Percentiles rank a stretch among this genome's conserved stretches.
These are phyloP conservation scores for Crassisporium funariophilum DNA, from an alignment of 768 basidiomycete species.

Conservation along the genomic window DNA sequence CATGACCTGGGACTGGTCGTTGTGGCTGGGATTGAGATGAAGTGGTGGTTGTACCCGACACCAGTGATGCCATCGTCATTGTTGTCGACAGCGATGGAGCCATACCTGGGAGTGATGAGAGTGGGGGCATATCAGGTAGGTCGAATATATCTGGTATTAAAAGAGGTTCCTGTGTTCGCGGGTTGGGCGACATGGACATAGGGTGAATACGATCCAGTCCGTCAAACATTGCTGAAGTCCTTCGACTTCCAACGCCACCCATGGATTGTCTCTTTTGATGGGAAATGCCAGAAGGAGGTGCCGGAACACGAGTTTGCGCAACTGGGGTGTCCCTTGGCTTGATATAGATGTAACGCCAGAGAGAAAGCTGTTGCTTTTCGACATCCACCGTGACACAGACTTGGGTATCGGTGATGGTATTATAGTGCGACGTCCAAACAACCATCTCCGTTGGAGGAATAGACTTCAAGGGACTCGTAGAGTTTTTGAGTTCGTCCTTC, in stretches of 20 bases:
- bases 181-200: slow-evolving; percentile 40
- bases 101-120: slow-evolving; percentile 55
- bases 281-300: background rate
- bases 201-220: slow-evolving; percentile 37
- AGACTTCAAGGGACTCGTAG: slow-evolving; percentile 50
- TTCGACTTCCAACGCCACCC: slow-evolving; percentile 35
- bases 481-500: slow-evolving; percentile 57
- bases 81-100: slow-evolving; percentile 54
- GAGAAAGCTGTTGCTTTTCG: slow-evolving; percentile 52
- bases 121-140: slow-evolving; percentile 43
- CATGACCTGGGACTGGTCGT: slow-evolving; percentile 19
- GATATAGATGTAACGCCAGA: slow-evolving; percentile 76
- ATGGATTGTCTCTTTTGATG: slow-evolving; percentile 43
- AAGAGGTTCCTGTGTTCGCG: slow-evolving; percentile 34
- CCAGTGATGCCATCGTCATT: slow-evolving; percentile 53
- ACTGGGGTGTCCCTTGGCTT: slow-evolving; percentile 58
- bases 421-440: slow-evolving; percentile 57
- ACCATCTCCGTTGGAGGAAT: slow-evolving; percentile 68
- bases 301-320: slow-evolving; percentile 31
- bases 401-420: slow-evolving; percentile 48
- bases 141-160: slow-evolving; percentile 37
- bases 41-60: slow-evolving; percentile 27
- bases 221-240: slow-evolving; percentile 42
- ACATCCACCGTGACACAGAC: slow-evolving; percentile 62
- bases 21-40: slow-evolving; percentile 26